Percentiles rank a stretch among this genome's conserved stretches.
Conservation (phyloP, 2,329 filamentous ascomycete species). For the Pyrenophora tritici-repentis region DNA sequence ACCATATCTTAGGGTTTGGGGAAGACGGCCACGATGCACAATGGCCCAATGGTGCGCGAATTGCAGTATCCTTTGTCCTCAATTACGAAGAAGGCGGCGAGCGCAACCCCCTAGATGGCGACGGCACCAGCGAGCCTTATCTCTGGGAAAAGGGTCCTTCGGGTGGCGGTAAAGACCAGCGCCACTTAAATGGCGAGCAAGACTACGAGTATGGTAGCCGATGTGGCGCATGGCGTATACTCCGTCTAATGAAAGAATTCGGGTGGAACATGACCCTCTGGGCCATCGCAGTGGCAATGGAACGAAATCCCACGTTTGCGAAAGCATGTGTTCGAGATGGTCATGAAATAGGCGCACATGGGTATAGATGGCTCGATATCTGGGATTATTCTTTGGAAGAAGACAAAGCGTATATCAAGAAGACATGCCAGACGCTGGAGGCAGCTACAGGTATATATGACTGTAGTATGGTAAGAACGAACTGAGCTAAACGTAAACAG, state of each 20-base stretch:
- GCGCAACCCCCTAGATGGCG: slow-evolving; percentile 40
- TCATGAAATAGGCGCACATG: slow-evolving; percentile 58
- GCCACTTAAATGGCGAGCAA: slow-evolving; percentile 54
- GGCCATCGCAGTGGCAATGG: slow-evolving; percentile 56
- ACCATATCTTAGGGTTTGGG: slow-evolving; percentile 37
- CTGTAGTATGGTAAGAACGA: neutral
- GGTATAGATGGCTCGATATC: slow-evolving; percentile 58
- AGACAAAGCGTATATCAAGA: slow-evolving; percentile 55
- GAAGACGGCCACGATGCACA: slow-evolving; percentile 45
- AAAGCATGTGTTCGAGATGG: slow-evolving; percentile 51
- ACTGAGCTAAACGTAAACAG: neutral
- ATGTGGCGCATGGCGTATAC: slow-evolving; percentile 57
- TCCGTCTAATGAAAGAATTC: slow-evolving; percentile 55
- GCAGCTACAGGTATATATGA: slow-evolving; percentile 34
- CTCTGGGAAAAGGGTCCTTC: slow-evolving; percentile 46
- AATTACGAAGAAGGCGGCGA: slow-evolving; percentile 47
- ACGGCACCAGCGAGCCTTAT: slow-evolving; percentile 38
- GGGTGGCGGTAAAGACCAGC: slow-evolving; percentile 44
- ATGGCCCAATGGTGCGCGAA: slow-evolving; percentile 47
- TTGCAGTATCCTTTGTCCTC: slow-evolving; percentile 47
- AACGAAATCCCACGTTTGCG: slow-evolving; percentile 55
- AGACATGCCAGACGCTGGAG: slow-evolving; percentile 51
- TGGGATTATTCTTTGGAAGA: slow-evolving; percentile 54
- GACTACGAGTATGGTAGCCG: slow-evolving; percentile 60
- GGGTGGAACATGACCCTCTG: slow-evolving; percentile 58